Conservation (phyloP, 2,329 filamentous ascomycete species). For the Lachnellula arida region DNA sequence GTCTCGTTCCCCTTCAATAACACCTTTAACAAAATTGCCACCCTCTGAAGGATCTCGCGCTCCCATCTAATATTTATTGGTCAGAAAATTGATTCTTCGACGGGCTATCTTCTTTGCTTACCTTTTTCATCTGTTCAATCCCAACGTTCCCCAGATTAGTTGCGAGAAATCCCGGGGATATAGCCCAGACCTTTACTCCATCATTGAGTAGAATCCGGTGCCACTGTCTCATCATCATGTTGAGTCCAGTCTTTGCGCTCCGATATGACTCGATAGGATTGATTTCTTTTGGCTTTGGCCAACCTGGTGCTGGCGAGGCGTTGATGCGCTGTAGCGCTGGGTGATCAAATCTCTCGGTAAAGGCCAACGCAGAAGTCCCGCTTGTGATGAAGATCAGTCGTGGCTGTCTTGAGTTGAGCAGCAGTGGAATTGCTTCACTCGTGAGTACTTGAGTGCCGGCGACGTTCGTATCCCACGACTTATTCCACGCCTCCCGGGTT, state of each 20-base stretch:
- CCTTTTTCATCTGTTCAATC: conserved; percentile 18
- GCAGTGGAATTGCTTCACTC: conserved; percentile 34
- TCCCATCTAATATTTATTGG: conserved; percentile 22
- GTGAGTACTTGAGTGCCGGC: conserved; percentile 37
- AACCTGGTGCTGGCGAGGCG: conserved; percentile 31
- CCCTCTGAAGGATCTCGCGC: conserved; percentile 35
- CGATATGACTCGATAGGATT: conserved; percentile 35
- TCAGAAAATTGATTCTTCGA: conserved; percentile 9
- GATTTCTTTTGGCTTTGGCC: conserved; percentile 36
- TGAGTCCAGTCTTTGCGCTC: conserved; percentile 40
- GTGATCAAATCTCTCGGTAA: conserved; percentile 26
- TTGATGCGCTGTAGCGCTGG: conserved; percentile 19
- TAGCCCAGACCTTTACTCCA: conserved; percentile 45
- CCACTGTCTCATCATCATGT: conserved; percentile 47
- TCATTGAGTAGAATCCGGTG: conserved; percentile 40
- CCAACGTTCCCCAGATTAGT: conserved; percentile 37
- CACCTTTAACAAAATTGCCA: conserved; percentile 36
- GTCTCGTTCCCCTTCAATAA: conserved; percentile 40
- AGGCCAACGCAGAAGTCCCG: conserved; percentile 34
- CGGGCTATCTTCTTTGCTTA: conserved; percentile 15
- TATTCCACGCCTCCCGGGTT: conserved; percentile 36
- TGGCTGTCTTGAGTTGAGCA: conserved; percentile 40
- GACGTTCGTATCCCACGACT: conserved; percentile 40
- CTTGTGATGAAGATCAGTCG: conserved; percentile 44
- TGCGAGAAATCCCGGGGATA: conserved; percentile 47